phyloP scores from a whole-genome alignment of 352 stramenopile genomes.

The Pythium utonaiense region DNA sequence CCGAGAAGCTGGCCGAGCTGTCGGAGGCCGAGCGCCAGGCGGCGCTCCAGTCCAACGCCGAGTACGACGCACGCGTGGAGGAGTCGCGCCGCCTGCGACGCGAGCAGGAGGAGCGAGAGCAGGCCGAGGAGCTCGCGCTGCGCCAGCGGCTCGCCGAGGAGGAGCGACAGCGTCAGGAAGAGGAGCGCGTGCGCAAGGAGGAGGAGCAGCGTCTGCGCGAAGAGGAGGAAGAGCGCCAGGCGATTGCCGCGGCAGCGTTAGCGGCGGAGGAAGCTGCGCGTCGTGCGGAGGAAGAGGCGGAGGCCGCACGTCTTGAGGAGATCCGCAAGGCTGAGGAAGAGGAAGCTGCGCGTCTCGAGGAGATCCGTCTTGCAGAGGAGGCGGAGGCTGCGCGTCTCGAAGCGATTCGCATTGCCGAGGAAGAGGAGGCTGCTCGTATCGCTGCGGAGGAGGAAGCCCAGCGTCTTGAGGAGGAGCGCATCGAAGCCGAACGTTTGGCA shows the following conservation, averaged over 20 bases:
- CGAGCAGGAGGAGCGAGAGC: slow-evolving; percentile 72
- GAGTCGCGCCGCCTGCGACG: slow-evolving; percentile 73
- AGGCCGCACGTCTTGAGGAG: slow-evolving; percentile 22
- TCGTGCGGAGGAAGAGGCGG: slow-evolving; percentile 28
- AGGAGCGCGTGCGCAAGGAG: slow-evolving; percentile 29
- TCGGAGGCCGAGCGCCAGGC: slow-evolving; percentile 50
- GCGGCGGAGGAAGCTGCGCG: slow-evolving; percentile 37
- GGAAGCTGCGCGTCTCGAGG: slow-evolving; percentile 23
- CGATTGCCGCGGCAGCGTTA: slow-evolving; percentile 20
- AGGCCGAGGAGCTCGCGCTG: slow-evolving; percentile 46
- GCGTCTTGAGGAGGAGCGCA: slow-evolving; percentile 15
- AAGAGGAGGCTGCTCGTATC: slow-evolving; percentile 12
- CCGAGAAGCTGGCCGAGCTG: slow-evolving; percentile 62
- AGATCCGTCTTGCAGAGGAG: slow-evolving; percentile 21
- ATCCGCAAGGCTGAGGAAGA: slow-evolving; percentile 25
- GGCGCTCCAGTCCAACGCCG: slow-evolving; percentile 44
- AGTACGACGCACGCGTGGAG: slow-evolving; percentile 77
- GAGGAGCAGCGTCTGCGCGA: slow-evolving; percentile 12
- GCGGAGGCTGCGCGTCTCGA: slow-evolving; percentile 19
- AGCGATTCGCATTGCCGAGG: slow-evolving; percentile 20
- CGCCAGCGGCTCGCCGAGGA: slow-evolving; percentile 49
- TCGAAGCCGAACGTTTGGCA: slow-evolving; percentile 23
- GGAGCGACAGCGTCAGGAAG: slow-evolving; percentile 33
- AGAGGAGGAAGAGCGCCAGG: slow-evolving; percentile 19
- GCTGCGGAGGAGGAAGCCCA: slow-evolving; percentile 32